phyloP scores from a whole-genome alignment of 352 stramenopile genomes.

The Phytopythium sindhum region DNA sequence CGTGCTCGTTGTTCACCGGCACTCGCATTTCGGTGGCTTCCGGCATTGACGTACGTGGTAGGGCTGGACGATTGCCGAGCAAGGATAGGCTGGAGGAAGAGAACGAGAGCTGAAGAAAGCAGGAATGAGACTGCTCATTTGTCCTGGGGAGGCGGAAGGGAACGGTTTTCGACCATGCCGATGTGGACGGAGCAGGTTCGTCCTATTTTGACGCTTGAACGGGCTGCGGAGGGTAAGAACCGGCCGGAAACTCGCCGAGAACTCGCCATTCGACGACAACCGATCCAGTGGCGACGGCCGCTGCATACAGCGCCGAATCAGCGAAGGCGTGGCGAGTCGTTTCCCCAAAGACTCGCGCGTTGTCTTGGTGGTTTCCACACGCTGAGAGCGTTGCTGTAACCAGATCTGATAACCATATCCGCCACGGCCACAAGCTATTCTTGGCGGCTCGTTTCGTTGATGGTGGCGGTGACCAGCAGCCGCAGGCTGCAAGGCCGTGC shows the following conservation, averaged over 20 bases:
- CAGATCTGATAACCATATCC: conserved; percentile 10
- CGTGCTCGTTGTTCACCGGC: not conserved
- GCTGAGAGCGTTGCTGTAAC: not conserved
- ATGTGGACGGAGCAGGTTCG: not conserved
- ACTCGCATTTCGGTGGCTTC: not conserved
- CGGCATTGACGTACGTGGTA: not conserved
- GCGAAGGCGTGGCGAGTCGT: not conserved
- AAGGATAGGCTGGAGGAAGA: not conserved
- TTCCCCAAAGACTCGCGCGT: not conserved
- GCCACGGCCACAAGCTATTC: not conserved
- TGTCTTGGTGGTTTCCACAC: not conserved
- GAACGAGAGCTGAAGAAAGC: not conserved
- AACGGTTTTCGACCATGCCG: not conserved
- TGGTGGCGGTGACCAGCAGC: not conserved
- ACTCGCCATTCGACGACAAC: not conserved
- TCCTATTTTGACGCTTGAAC: not conserved
- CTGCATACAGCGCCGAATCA: not conserved
- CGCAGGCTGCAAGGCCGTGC: not conserved
- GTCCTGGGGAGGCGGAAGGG: not conserved
- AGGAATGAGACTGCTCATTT: not conserved
- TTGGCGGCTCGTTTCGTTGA: not conserved
- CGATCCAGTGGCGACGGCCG: not conserved
- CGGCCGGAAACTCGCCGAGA: not conserved
- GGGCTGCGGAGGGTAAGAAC: not conserved
- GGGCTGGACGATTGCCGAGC: not conserved